A percentile compares a stretch with the other conserved stretches of the same genome.
phyloP scores from a whole-genome alignment of 306 rosid species.

The Nissolia schottii region DNA sequence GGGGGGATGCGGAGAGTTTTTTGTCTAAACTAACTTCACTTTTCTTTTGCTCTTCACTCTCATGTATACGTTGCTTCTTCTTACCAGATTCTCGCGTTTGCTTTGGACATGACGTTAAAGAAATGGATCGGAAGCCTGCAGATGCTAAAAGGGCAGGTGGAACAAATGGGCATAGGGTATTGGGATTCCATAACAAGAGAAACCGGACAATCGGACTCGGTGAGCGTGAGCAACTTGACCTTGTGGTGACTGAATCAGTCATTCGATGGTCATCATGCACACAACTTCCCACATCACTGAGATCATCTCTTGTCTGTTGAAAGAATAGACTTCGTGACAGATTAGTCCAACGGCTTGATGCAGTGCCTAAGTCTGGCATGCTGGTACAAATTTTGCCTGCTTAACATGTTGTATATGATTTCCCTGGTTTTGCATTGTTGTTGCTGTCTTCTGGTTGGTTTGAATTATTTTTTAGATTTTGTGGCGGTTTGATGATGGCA shows the following conservation, averaged over 20 bases:
- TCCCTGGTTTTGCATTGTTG: not conserved
- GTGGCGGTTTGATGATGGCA: conserved; percentile 4
- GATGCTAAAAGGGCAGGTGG: conserved; percentile 43
- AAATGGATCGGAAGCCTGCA: conserved; percentile 24
- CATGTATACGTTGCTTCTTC: conserved; percentile 21
- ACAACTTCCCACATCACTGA: conserved; percentile 48
- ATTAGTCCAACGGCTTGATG: not conserved
- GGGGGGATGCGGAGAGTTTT: conserved; percentile 32
- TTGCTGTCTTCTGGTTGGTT: conserved; percentile 21
- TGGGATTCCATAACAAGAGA: conserved; percentile 53
- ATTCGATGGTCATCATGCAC: conserved; percentile 80
- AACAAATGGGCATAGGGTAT: conserved; percentile 29
- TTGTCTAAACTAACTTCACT: not conserved
- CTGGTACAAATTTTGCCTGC: conserved; percentile 12
- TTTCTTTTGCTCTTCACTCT: not conserved
- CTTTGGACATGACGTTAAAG: conserved; percentile 30
- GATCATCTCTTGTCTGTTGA: conserved; percentile 66
- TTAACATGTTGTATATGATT: conserved; percentile 9
- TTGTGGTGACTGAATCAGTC: conserved; percentile 59
- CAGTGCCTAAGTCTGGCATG: not conserved
- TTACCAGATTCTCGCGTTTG: conserved; percentile 41
- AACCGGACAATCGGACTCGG: conserved; percentile 69
- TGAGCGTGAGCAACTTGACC: conserved; percentile 53
- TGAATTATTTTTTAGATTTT: conserved; percentile 19
- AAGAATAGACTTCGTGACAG: not conserved